Conservation (phyloP, 1,284 basidiomycete genomes). For the Thecaphora frezii region DNA sequence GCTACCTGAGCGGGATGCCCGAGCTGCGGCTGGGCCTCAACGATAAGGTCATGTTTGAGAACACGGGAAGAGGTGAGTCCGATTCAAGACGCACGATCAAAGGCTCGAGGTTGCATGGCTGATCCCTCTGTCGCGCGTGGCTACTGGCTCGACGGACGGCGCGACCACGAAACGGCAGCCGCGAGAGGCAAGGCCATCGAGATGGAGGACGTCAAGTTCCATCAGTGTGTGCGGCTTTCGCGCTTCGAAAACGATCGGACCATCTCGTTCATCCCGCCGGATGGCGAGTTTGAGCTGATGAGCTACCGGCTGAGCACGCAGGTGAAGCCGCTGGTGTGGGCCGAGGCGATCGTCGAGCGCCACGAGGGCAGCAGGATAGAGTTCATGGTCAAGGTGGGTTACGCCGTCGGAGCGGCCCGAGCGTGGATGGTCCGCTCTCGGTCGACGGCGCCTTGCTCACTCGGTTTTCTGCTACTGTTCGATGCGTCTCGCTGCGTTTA, state of each 20-base stretch:
- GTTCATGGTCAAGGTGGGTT: slow-evolving; percentile 82
- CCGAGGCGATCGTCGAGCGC: slow-evolving; percentile 92
- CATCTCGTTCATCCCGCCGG: slow-evolving; percentile 97
- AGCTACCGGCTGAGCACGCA: slow-evolving; percentile 91
- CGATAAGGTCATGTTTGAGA: slow-evolving; percentile 99
- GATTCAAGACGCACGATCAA: no score
- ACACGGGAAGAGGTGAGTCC: slow-evolving; percentile 81
- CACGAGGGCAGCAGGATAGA: slow-evolving; percentile 92
- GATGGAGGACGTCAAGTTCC: slow-evolving; percentile 99
- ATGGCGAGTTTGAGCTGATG: slow-evolving; percentile 99
- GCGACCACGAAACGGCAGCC: no score
- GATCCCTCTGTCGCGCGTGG: no score
- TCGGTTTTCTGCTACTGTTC: no score
- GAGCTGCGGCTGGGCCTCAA: slow-evolving; percentile 93
- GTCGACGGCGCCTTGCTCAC: no score
- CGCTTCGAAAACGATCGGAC: slow-evolving; percentile 98
- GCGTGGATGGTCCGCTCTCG: no score
- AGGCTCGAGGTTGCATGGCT: no score
- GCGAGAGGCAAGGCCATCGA: slow-evolving; percentile 96
- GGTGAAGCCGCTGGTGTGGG: slow-evolving; percentile 97
- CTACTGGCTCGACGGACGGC: no score
- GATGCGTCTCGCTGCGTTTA: no score
- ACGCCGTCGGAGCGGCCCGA: no score
- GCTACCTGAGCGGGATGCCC: slow-evolving; percentile 97
- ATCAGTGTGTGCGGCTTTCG: slow-evolving; percentile 98